Evolutionary conservation across 2,329 filamentous ascomycete genomes (phyloP).

Genomic region (Fusarium dlaminii): DNA sequence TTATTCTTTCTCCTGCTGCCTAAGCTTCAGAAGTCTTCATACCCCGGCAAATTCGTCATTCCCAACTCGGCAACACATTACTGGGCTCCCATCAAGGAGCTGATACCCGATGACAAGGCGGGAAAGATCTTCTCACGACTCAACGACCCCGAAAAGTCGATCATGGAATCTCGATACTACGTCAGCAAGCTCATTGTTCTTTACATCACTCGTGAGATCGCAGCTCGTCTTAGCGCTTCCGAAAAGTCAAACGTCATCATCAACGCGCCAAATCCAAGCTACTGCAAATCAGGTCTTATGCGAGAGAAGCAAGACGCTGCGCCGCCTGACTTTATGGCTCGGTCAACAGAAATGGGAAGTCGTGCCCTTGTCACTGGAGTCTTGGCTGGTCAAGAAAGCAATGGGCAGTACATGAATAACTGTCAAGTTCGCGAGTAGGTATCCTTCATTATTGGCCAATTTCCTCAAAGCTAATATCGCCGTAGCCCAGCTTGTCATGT

Average conservation of each 20-base stretch:
- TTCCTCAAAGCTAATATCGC: accelerated
- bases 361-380: constrained; percentile 45
- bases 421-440: constrained; percentile 43
- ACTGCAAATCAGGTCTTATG: constrained; percentile 49
- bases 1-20: constrained; percentile 35
- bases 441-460: too few relatives aligned
- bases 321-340: constrained; percentile 46
- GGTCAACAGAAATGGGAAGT: constrained; percentile 57
- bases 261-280: constrained; percentile 54
- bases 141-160: constrained; percentile 39
- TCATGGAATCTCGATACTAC: constrained; percentile 45
- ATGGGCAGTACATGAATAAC: constrained; percentile 49
- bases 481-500: constrained; percentile 43
- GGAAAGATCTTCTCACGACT: constrained; percentile 44
- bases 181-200: constrained; percentile 47
- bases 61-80: constrained; percentile 41
- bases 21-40: constrained; percentile 38
- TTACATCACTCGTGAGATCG: constrained; percentile 46
- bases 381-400: constrained; percentile 44
- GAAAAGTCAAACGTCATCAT: constrained; percentile 41
- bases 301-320: background rate
- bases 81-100: constrained; percentile 38
- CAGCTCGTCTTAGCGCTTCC: background rate
- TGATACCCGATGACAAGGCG: constrained; percentile 9
- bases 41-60: constrained; percentile 27